A percentile compares a stretch with the other conserved stretches of the same genome.
Evolutionary conservation across 73 alveolate genomes (phyloP).

Genomic region (Halteria grandinella): DNA sequence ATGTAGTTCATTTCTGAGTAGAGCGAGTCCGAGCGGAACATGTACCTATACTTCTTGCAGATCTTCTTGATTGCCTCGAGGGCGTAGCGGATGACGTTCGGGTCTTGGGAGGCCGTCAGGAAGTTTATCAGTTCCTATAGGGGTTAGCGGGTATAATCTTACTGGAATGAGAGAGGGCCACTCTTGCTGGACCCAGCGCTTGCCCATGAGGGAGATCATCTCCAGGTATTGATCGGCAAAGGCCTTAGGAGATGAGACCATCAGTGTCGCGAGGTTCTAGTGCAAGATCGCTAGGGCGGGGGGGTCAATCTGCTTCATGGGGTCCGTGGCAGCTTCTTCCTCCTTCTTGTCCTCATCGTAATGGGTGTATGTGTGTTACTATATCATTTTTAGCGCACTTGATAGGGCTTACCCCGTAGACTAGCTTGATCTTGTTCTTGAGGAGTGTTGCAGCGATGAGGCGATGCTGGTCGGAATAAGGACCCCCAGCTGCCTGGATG

Average conservation of each 20-base stretch:
- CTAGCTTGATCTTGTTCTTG: conserved; percentile 31
- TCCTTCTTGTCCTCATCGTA: conserved; percentile 15
- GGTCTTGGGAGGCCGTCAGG: neutral
- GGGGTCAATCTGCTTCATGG: neutral
- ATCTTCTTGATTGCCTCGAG: conserved; percentile 46
- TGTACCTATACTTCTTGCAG: conserved; percentile 58
- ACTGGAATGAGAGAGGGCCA: conserved; percentile 57
- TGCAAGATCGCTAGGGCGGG: neutral
- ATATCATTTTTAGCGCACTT: neutral
- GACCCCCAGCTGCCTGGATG: conserved; percentile 1
- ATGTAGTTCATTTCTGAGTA: conserved; percentile 54
- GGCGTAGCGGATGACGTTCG: neutral
- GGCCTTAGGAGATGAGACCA: conserved; percentile 23
- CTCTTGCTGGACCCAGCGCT: neutral
- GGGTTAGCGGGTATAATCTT: neutral
- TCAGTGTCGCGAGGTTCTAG: conserved; percentile 3
- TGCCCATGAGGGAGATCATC: conserved; percentile 39
- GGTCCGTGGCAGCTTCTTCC: conserved; percentile 26
- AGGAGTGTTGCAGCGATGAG: conserved; percentile 32
- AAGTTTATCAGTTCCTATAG: conserved; percentile 12
- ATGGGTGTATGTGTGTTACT: conserved; percentile 42
- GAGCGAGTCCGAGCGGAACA: conserved; percentile 60
- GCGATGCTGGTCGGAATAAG: neutral
- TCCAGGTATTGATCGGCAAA: conserved; percentile 40
- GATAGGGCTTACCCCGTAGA: conserved; percentile 49